Conservation (phyloP, 495 filamentous ascomycete genomes). For the Viridothelium virens region DNA sequence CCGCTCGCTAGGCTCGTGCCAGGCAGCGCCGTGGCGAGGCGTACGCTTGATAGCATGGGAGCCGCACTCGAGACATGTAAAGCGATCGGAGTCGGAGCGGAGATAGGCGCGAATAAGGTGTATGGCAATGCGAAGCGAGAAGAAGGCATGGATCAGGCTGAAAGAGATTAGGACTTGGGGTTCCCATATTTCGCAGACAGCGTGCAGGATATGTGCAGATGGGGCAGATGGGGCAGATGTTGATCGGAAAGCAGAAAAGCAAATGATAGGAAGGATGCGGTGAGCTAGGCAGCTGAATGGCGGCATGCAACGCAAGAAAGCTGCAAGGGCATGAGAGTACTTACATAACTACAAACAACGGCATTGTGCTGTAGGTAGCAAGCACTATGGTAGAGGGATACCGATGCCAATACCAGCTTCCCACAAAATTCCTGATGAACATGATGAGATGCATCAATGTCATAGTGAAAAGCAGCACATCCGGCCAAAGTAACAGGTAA, state of each 20-base stretch:
- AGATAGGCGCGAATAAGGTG: background rate
- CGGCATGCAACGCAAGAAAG: background rate
- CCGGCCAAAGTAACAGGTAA: slow-evolving; percentile 3
- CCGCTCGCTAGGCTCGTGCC: slow-evolving; percentile 1
- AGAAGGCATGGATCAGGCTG: slow-evolving; percentile 4
- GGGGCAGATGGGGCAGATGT: too few relatives aligned
- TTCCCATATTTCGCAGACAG: background rate
- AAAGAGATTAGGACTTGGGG: background rate
- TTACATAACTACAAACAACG: background rate
- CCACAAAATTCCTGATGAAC: slow-evolving; percentile 2
- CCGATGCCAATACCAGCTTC: slow-evolving; percentile 9
- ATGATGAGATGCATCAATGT: slow-evolving; percentile 12
- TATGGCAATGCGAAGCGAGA: slow-evolving; percentile 1
- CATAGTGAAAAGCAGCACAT: background rate
- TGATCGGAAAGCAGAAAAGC: too few relatives aligned
- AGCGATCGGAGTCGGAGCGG: background rate
- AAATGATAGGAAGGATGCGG: background rate
- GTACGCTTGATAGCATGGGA: background rate
- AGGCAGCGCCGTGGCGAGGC: background rate
- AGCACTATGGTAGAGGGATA: slow-evolving; percentile 9
- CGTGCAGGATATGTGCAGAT: too few relatives aligned
- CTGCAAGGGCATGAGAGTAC: background rate
- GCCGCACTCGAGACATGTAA: slow-evolving; percentile 7
- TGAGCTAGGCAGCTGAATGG: background rate
- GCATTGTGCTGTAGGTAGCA: slow-evolving; percentile 6